Evolutionary conservation across 345 rosid genomes (phyloP), one percentile per base, ranked within the genome.

Genomic region (Anastatica hierochuntica): DNA sequence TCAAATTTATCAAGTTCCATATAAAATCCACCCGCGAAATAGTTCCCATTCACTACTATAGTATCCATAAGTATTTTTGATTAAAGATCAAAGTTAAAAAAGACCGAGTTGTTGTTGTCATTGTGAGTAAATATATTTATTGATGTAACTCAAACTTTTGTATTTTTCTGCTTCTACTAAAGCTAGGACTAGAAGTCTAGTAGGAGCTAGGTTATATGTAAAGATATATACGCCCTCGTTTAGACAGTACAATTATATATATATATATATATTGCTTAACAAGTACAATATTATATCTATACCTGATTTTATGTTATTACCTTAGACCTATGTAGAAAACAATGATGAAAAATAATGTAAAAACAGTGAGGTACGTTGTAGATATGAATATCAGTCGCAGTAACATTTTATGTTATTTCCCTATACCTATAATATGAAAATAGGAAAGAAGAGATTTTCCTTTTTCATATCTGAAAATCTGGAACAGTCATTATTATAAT

Each of bases 121-220:
- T 30, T 21, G 56, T 63, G 40, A 20, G 68, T 38, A 41, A 63
- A 62, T 6, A 20, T 55, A 38, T 8, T 63, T 12, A 41, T 47
- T 39, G 60, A 46, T 47, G 49, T 63, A 63, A 63, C 68, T 54
- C 68, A 11, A 63, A 29, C 3, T 21, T 63, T 63, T 63, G 68
- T 63, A 55, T 55, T 43, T 47, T 55, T 55, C 68, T 63, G 56
- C 56, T n/a, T n/a, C n/a, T n/a, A n/a, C n/a, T n/a, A n/a, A n/a
- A n/a, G n/a, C 27, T 48, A 53, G 55, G 49, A 46, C 40, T 46
- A 54, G 23, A 26, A 53, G 55, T 54, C 61, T 63, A 63, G 35
- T 45, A 27, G 38, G 43, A 35, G 14, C 48, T 63, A 53, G 60
- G 61, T 29, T 53, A 45, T 45, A 10, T 37, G 21, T 36, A 2